A percentile compares a stretch with the other conserved stretches of the same genome.
These are phyloP conservation scores for Dictyophora rubrovolvata DNA, from an alignment of 768 basidiomycete genomes.

Conservation along the genomic window DNA sequence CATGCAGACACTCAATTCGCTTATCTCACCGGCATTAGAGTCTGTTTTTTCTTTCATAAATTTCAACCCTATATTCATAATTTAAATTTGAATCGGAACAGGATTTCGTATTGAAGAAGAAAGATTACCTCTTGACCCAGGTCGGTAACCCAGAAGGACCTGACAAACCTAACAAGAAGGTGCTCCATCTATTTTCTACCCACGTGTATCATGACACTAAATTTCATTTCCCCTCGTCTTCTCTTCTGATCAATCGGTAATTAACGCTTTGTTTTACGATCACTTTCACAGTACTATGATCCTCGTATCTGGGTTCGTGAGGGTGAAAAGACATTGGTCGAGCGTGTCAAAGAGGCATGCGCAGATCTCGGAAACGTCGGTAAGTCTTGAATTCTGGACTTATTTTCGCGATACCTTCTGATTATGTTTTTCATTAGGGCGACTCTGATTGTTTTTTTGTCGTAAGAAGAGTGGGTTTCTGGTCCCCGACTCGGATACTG, in stretches of 20 bases:
- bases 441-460: not conserved
- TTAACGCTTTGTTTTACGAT: not conserved
- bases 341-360: constrained; percentile 91
- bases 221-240: not conserved
- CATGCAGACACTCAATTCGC: constrained; percentile 81
- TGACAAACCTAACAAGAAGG: constrained; percentile 99
- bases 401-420: not conserved
- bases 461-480: too few species aligned
- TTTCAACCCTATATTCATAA: not conserved
- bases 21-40: constrained; percentile 77
- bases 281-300: constrained; percentile 60
- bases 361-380: constrained; percentile 68
- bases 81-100: constrained; percentile 18
- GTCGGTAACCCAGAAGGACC: constrained; percentile 95
- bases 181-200: constrained; percentile 17
- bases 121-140: constrained; percentile 80
- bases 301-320: constrained; percentile 98
- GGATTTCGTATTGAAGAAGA: constrained; percentile 82
- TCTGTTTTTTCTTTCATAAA: constrained; percentile 21
- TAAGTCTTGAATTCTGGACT: constrained; percentile 20
- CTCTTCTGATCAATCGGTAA: constrained; percentile 3
- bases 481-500: too few species aligned
- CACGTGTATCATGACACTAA: not conserved
- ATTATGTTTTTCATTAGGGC: not conserved
- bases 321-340: constrained; percentile 86